Conservation (phyloP, 768 basidiomycete genomes). For the Sporobolomyces roseus region DNA sequence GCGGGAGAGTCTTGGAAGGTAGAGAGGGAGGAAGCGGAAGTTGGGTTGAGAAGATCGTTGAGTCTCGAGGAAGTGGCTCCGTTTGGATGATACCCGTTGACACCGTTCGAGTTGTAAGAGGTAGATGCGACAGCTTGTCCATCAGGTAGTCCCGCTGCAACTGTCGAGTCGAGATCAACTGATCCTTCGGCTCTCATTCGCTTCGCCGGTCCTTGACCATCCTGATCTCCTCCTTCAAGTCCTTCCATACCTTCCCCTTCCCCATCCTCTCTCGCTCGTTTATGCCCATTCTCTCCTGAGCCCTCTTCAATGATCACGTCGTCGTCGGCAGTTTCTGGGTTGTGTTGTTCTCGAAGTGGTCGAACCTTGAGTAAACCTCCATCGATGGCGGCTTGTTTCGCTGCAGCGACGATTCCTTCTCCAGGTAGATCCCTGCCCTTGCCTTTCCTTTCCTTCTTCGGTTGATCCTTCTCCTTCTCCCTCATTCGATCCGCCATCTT, state of each 20-base stretch:
- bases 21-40: background rate
- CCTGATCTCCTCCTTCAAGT: slow-evolving; percentile 1
- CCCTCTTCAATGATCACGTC: slow-evolving; percentile 5
- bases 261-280: slow-evolving; percentile 29
- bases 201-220: slow-evolving; percentile 25
- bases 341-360: background rate
- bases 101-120: background rate
- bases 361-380: slow-evolving; percentile 17
- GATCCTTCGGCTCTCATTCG: slow-evolving; percentile 8
- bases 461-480: slow-evolving; percentile 51
- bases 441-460: slow-evolving; percentile 62
- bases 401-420: slow-evolving; percentile 47
- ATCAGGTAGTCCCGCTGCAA: slow-evolving; percentile 7
- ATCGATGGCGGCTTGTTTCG: slow-evolving; percentile 20
- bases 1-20: background rate
- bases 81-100: background rate
- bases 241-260: slow-evolving; percentile 18
- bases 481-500: slow-evolving; percentile 66
- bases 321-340: too few species aligned
- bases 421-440: slow-evolving; percentile 55
- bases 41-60: slow-evolving; percentile 30
- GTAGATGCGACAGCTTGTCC: slow-evolving; percentile 21
- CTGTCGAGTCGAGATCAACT: background rate
- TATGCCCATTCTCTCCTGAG: slow-evolving; percentile 17
- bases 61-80: background rate